A percentile compares a stretch with the other conserved stretches of the same genome.
Conservation (phyloP, 371 early-diverging fungal species). For the Syncephalastrum contaminatum region DNA sequence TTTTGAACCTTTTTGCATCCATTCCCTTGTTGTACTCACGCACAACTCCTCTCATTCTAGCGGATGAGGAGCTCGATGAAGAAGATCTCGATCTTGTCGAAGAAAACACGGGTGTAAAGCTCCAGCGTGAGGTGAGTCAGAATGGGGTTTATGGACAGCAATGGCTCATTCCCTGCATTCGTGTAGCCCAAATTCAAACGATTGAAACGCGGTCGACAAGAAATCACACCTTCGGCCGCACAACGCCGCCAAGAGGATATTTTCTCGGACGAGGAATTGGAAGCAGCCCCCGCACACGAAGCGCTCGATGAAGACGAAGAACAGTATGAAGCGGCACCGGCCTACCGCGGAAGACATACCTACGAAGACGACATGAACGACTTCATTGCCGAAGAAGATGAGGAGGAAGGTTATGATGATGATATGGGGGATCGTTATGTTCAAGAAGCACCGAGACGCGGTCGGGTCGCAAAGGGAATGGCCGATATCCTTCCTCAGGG, state of each 20-base stretch:
- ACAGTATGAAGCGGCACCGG: slow-evolving; percentile 31
- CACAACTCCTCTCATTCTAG: slow-evolving; percentile 8
- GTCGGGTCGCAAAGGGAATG: slow-evolving; percentile 37
- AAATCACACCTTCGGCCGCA: slow-evolving; percentile 5
- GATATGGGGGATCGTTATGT: slow-evolving; percentile 28
- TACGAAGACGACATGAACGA: slow-evolving; percentile 61
- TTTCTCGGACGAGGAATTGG: slow-evolving; percentile 61
- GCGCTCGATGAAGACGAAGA: slow-evolving; percentile 56
- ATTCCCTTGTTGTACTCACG: background rate
- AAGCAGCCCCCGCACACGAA: slow-evolving; percentile 22
- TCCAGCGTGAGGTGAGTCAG: slow-evolving; percentile 19
- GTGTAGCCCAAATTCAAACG: slow-evolving; percentile 63
- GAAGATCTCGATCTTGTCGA: slow-evolving; percentile 85
- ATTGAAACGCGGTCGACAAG: slow-evolving; percentile 67
- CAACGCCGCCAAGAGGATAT: slow-evolving; percentile 40
- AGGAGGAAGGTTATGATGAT: slow-evolving; percentile 49
- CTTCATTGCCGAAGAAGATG: slow-evolving; percentile 74
- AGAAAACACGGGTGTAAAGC: slow-evolving; percentile 78
- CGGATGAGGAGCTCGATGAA: slow-evolving; percentile 78
- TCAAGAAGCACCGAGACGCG: slow-evolving; percentile 23
- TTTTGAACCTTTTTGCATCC: background rate
- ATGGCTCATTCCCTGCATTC: background rate
- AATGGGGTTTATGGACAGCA: slow-evolving; percentile 5
- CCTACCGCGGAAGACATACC: slow-evolving; percentile 42
- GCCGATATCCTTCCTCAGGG: slow-evolving; percentile 46